phyloP scores from a whole-genome alignment of 192 early-diverging fungal species.

The Backusella macrospora region DNA sequence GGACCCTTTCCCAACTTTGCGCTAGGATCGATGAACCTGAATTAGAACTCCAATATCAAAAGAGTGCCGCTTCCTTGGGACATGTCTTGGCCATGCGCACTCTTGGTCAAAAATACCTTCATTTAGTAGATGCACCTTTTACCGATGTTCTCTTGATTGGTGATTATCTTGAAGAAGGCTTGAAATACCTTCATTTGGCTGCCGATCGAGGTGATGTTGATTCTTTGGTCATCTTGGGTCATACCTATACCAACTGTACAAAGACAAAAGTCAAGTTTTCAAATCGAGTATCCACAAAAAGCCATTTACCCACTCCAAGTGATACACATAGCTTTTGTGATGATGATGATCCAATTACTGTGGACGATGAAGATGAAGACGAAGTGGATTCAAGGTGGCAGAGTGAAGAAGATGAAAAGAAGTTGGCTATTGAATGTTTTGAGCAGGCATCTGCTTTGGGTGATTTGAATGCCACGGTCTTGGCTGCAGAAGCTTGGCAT shows the following conservation, averaged over 20 bases:
- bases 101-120: conserved; percentile 16
- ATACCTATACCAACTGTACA: conserved; percentile 26
- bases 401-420: conserved; percentile 21
- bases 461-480: conserved; percentile 33
- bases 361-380: not conserved
- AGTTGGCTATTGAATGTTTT: conserved; percentile 23
- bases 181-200: conserved; percentile 21
- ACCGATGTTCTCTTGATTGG: not conserved
- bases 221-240: conserved; percentile 30
- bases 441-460: conserved; percentile 36
- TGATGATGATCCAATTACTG: not conserved
- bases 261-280: conserved; percentile 7
- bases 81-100: conserved; percentile 28
- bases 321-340: not conserved
- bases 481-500: conserved; percentile 35
- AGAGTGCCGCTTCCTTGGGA: conserved; percentile 18
- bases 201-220: conserved; percentile 26
- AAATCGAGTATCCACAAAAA: not conserved
- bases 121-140: conserved; percentile 5
- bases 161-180: conserved; percentile 10
- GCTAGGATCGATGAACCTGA: not conserved
- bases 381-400: conserved; percentile 1
- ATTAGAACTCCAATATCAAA: conserved; percentile 17
- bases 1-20: not conserved
- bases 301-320: not conserved